Evolutionary conservation across 352 stramenopile species (phyloP), one percentile per base, ranked within the genome.

Genomic region (Blastocystis sp.): DNA sequence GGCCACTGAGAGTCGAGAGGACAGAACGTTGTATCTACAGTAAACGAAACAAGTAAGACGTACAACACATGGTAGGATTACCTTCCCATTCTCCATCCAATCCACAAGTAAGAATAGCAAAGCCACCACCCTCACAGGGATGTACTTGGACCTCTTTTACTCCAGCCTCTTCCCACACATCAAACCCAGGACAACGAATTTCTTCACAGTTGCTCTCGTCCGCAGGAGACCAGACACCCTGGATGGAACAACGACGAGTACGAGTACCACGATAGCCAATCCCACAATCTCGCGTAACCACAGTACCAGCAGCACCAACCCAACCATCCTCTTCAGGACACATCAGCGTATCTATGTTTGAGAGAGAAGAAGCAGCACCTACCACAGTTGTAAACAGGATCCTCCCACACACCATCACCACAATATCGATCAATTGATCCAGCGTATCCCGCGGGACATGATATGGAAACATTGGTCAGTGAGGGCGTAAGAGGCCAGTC

Each of bases 401-500:
- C 77, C 0, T 43, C 77, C 77, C 77, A 87, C 19, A 65, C 65
- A 39, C 59, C 59, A 51, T 87, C 77, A 35, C 77, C 65, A 27
- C 77, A 87, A n/a, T 75, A 37, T n/a, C 77, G 37, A 42, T 78
- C 46, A 32, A 87, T 63, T 3, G 59, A 65, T 9, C 77, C 77
- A 1, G 54, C 74, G 65, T 61, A 87, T 16, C 77, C 77, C 27
- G 43, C 32, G 2, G 77, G 77, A 77, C 77, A 87, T 12, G 39
- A 2, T 19, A 52, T 16, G 19, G 49, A 51, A 29, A 24, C 77
- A 24, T 37, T 77, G 19, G 77, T 87, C 3, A 78, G 52, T 9
- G 77, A 87, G 39, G 27, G 59, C 21, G 77, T 87, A 7, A 78
- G 39, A n/a, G 77, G 77, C 77, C 77, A 87, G 0, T 46, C 77